Base-by-base conservation (phyloP, 108 stramenopile species). In the Mediolabrus comicus region DNA sequence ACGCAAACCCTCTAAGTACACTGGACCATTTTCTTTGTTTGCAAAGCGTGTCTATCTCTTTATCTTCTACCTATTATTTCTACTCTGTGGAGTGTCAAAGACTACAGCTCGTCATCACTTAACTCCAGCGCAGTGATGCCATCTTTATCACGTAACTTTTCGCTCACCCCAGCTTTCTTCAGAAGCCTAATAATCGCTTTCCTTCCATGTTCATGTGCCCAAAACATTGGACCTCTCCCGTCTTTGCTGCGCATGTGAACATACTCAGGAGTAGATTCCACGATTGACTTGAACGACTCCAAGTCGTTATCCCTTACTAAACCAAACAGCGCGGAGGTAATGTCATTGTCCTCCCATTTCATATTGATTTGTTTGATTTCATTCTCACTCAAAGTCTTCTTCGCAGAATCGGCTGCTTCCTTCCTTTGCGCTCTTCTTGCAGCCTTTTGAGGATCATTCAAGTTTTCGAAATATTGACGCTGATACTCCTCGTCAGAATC, bases 141-240 rank as follows among this genome's bases (percentile, higher is more conserved):
- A 53, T 90, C 75, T 8, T 62, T 75, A 62, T 96, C 95, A 38
- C 30, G 86, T 24, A 81, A 39, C 33, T 80, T 81, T 35, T 87
- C 87, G 19, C 79, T 86, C 32, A 93, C 95, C 13, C 91, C 89
- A 26, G 71, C 63, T 9, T 66, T 62, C 53, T 86, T 86, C 46
- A 96, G 62, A 36, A 93, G 51, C n/a, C 78, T 56, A 49, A 94
- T 59, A 55, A 96, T 84, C 22, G 59, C 59, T 17, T 64, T 58
- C 26, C 82, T 77, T 51, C 86, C 84, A 73, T 83, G 80, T 59
- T 96, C 95, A 69, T 90, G 79, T 16, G 95, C 92, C 95, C 95
- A 96, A 78, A 82, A 96, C 87, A 96, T 89, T 1, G 92, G 92
- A 29, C 80, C 80, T 11, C 80, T 75, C 3, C 80, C 80, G 65